Percentiles rank a stretch among this genome's conserved stretches.
These are phyloP conservation scores for Firmiana major DNA, from an alignment of 345 rosid genomes.

Conservation along the genomic window DNA sequence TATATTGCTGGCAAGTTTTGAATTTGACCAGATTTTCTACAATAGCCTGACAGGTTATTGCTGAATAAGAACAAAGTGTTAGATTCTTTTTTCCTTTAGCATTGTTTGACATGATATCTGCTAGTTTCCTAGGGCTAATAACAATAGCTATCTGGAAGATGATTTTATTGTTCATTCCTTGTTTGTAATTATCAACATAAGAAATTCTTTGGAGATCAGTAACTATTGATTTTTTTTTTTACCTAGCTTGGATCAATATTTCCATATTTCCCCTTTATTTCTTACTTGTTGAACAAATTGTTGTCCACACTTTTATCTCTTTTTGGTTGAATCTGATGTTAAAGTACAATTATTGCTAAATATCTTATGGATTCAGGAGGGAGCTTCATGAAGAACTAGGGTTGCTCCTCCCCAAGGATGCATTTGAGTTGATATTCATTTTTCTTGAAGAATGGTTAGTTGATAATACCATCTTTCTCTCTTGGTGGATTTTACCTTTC, in stretches of 20 bases:
- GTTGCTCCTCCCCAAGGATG: constrained; percentile 73
- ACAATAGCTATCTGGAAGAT: not conserved
- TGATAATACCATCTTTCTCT: not conserved
- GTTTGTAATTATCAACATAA: not conserved
- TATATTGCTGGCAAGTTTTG: not conserved
- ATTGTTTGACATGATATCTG: not conserved
- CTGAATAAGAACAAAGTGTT: not conserved
- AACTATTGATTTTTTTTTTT: not conserved
- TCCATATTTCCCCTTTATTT: not conserved
- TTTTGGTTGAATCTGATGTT: not conserved
- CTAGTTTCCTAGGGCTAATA: not conserved
- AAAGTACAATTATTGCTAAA: not conserved
- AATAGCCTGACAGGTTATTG: not conserved
- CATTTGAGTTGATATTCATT: constrained; percentile 71
- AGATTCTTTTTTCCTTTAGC: not conserved
- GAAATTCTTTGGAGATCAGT: constrained; percentile 1
- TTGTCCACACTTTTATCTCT: not conserved
- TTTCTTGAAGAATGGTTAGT: constrained; percentile 80
- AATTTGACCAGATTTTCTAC: not conserved
- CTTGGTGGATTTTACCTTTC: not conserved
- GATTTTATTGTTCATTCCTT: not conserved
- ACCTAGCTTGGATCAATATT: not conserved
- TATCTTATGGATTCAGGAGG: constrained; percentile 44
- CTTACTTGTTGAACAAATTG: not conserved
- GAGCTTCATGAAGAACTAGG: constrained; percentile 96